Conservation (phyloP, 2,329 filamentous ascomycete species). For the Hypoxylon sp. region DNA sequence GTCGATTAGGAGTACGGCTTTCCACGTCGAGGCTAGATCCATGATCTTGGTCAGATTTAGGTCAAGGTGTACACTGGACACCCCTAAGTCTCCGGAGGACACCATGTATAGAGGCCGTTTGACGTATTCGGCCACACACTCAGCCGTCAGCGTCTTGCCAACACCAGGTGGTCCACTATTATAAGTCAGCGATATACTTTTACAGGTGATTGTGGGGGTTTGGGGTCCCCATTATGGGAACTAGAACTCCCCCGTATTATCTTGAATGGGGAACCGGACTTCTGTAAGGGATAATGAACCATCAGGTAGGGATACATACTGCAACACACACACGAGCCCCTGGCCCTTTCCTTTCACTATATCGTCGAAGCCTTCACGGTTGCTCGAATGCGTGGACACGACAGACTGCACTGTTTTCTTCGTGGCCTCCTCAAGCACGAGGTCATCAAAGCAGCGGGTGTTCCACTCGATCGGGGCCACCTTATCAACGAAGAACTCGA, state of each 20-base stretch:
- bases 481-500: conserved; percentile 51
- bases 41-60: conserved; percentile 50
- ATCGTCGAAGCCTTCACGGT: conserved; percentile 39
- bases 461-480: conserved; percentile 45
- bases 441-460: conserved; percentile 44
- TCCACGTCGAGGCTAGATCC: conserved; percentile 61
- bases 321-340: conserved; percentile 63
- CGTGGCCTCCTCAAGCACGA: conserved; percentile 41
- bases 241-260: not conserved
- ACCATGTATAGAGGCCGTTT: conserved; percentile 56
- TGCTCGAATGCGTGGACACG: conserved; percentile 38
- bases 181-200: not conserved
- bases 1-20: conserved; percentile 56
- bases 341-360: conserved; percentile 49
- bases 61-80: conserved; percentile 48
- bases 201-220: not conserved
- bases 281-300: not conserved
- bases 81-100: conserved; percentile 54
- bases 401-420: conserved; percentile 47
- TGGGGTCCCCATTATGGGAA: not conserved
- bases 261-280: not conserved
- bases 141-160: conserved; percentile 59
- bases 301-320: conserved; percentile 37
- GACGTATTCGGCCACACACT: conserved; percentile 58
- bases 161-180: conserved; percentile 61